Conservation (phyloP, 768 basidiomycete species). For the Podaxis pistillaris region DNA sequence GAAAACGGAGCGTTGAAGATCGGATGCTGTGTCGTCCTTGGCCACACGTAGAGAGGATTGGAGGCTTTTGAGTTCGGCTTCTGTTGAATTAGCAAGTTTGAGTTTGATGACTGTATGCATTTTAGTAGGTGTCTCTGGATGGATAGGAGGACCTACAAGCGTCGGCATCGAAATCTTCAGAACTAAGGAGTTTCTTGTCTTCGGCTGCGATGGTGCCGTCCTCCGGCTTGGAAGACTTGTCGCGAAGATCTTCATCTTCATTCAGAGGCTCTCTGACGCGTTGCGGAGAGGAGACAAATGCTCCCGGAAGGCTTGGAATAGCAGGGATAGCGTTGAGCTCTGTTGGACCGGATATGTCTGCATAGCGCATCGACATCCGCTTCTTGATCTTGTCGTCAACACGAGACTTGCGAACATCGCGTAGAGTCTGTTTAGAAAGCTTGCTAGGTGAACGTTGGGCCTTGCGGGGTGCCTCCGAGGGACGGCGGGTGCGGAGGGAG, state of each 20-base stretch:
- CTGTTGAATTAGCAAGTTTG: constrained; percentile 88
- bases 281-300: constrained; percentile 9
- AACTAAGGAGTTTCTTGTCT: constrained; percentile 67
- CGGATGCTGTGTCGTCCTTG: constrained; percentile 71
- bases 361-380: constrained; percentile 94
- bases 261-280: constrained; percentile 21
- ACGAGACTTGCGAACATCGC: constrained; percentile 51
- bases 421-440: constrained; percentile 33
- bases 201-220: constrained; percentile 35
- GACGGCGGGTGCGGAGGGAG: constrained; percentile 46
- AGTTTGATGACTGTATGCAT: constrained; percentile 55
- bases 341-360: constrained; percentile 76
- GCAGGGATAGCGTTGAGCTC: constrained; percentile 50
- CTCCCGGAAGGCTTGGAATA: constrained; percentile 26
- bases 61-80: constrained; percentile 72
- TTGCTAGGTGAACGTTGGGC: constrained; percentile 29
- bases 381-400: constrained; percentile 94
- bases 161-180: constrained; percentile 85
- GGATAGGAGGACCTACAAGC: constrained; percentile 61
- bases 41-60: constrained; percentile 73
- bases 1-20: constrained; percentile 91
- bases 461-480: constrained; percentile 46
- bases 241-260: constrained; percentile 49
- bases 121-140: background rate
- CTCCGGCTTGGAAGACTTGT: constrained; percentile 20